Evolutionary conservation across 345 rosid species (phyloP).

Genomic region (Salix purpurea): DNA sequence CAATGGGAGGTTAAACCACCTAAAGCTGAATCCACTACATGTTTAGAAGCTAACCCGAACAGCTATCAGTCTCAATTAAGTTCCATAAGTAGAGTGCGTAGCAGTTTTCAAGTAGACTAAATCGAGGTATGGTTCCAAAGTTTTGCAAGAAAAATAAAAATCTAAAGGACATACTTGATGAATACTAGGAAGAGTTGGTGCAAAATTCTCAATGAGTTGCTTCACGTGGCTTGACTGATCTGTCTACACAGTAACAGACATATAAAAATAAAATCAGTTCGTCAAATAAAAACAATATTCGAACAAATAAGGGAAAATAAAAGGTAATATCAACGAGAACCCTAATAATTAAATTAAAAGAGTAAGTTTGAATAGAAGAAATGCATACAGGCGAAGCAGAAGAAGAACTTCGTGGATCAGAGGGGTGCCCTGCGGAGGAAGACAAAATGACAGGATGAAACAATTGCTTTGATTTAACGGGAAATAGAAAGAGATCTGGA

Average conservation of each 20-base stretch:
- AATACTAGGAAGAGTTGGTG: constrained; percentile 60
- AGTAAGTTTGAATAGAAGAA: neutral
- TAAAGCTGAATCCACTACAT: neutral
- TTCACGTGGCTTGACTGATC: constrained; percentile 41
- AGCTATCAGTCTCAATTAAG: neutral
- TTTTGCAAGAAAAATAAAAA: neutral
- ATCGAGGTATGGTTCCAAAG: neutral
- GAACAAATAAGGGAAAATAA: neutral
- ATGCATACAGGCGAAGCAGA: constrained; percentile 3
- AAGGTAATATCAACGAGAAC: neutral
- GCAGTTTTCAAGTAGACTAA: neutral
- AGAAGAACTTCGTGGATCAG: constrained; percentile 31
- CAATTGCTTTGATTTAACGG: neutral
- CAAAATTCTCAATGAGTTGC: constrained; percentile 40
- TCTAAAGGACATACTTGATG: constrained; percentile 9
- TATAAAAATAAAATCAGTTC: neutral
- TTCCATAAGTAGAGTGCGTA: neutral
- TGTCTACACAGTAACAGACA: constrained; percentile 32
- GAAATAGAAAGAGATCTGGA: constrained; percentile 12
- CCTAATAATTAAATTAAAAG: neutral
- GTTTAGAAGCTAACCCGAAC: neutral
- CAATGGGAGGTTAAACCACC: neutral
- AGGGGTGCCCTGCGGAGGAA: constrained; percentile 44
- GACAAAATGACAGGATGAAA: neutral
- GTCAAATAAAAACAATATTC: neutral